Percentiles rank a stretch among this genome's conserved stretches.
These are phyloP conservation scores for Eucalyptus camaldulensis DNA, from an alignment of 345 rosid genomes.

Conservation along the genomic window DNA sequence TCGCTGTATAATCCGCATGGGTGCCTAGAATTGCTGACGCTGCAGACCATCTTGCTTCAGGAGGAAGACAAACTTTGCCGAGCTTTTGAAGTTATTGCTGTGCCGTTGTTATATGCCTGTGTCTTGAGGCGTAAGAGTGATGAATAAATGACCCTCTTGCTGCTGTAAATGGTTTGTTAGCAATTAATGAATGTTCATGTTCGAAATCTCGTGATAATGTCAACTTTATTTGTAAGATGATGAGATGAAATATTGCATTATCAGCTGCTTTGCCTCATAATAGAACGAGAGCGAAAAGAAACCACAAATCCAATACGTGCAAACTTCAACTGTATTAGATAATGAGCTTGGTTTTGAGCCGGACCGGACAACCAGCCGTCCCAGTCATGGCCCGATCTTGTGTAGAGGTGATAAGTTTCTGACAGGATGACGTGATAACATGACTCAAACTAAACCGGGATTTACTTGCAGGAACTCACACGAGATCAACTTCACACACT, in stretches of 20 bases:
- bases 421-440: not conserved
- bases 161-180: not conserved
- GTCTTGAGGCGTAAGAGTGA: not conserved
- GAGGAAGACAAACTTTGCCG: not conserved
- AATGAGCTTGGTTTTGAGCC: not conserved
- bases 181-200: not conserved
- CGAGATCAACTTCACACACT: not conserved
- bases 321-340: not conserved
- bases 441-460: not conserved
- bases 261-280: not conserved
- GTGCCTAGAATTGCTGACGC: not conserved
- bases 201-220: not conserved
- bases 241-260: not conserved
- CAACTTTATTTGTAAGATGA: not conserved
- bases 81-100: not conserved
- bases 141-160: not conserved
- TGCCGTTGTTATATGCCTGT: not conserved
- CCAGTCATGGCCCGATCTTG: not conserved
- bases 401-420: not conserved
- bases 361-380: not conserved
- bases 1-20: slow-evolving; percentile 24
- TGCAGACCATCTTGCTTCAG: not conserved
- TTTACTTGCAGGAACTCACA: not conserved
- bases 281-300: not conserved
- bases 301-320: not conserved